Evolutionary conservation across 2,329 filamentous ascomycete species (phyloP), one percentile per base, ranked within the genome.

Genomic region (Cladosporium sphaerospermum): DNA sequence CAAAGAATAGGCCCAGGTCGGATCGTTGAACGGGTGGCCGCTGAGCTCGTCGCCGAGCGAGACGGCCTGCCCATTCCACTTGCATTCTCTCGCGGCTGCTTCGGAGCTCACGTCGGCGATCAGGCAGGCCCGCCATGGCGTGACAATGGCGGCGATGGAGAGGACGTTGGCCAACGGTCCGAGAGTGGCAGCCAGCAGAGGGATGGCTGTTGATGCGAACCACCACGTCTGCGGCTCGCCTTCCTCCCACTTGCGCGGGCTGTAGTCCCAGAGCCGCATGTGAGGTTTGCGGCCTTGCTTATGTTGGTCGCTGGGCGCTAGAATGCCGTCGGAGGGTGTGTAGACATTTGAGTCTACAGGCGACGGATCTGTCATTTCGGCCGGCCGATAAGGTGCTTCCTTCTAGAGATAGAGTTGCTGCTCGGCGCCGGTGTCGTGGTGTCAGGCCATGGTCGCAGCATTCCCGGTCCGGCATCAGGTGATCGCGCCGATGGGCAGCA

Each of bases 161-260:
- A 93, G 86, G 31, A 93, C 84, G 54, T 91, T 95, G 2, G 91
- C 91, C 9, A 95, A 80, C 0, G 91, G 91, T 1, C 89, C 89
- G 2, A 93, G 79, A 0, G 90, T 89, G 33, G 89, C 90, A 2
- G 90, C 89, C 9, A 93, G 78, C 65, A 96, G 82, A 32, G 67
- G 67, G 11, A 69, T 67, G 14, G 65, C 67, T 3, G 65, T 69
- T 14, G 62, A 64, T 4, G 67, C 67, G 47, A 69, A 68, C 67
- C 67, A 69, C 67, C 67, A 69, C 51, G 64, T 59, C 34, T 64
- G 60, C 45, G 66, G 61, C 23, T 64, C 61, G 18, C 65, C 63
- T 41, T 66, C 64, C 45, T 60, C 64, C 70, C 61, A 71, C 19
- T 64, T 58, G 9, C 33, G 37, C 9, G 28, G 13, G 9, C 32